Evolutionary conservation across 768 basidiomycete genomes (phyloP).

Genomic region (Boletus reticulatus): DNA sequence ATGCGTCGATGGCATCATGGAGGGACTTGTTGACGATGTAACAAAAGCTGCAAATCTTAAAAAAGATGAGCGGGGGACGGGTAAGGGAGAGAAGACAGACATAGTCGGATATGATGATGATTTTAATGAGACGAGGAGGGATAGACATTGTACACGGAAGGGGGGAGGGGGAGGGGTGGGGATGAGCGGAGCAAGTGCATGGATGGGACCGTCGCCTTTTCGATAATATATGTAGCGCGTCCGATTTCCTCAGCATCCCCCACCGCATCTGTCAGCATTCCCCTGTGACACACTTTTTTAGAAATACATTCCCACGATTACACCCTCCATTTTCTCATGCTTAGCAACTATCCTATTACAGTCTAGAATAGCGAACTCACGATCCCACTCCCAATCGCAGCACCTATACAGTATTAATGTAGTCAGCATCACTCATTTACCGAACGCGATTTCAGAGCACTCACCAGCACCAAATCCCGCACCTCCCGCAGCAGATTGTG

Average conservation of each 20-base stretch:
- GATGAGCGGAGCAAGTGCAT: slow-evolving; percentile 19
- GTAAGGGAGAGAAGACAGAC: slow-evolving; percentile 17
- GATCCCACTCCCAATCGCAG: slow-evolving; percentile 43
- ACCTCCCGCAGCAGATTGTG: slow-evolving; percentile 37
- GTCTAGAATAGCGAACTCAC: slow-evolving; percentile 49
- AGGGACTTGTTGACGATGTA: slow-evolving; percentile 40
- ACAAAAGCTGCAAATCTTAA: slow-evolving; percentile 36
- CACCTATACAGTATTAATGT: slow-evolving; percentile 35
- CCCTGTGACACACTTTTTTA: slow-evolving; percentile 13
- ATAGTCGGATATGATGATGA: slow-evolving; percentile 36
- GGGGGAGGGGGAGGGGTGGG: neutral
- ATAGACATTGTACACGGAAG: slow-evolving; percentile 18
- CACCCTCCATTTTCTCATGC: slow-evolving; percentile 16
- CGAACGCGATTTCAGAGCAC: slow-evolving; percentile 4
- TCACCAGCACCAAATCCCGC: slow-evolving; percentile 47
- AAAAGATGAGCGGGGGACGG: slow-evolving; percentile 5
- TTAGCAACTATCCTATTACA: slow-evolving; percentile 13
- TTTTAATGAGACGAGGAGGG: slow-evolving; percentile 22
- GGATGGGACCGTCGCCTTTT: slow-evolving; percentile 21
- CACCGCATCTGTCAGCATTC: slow-evolving; percentile 33
- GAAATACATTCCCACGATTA: slow-evolving; percentile 25
- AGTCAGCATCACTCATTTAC: neutral
- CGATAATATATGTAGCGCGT: slow-evolving; percentile 22
- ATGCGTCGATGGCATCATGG: slow-evolving; percentile 35
- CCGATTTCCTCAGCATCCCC: slow-evolving; percentile 26